Evolutionary conservation across 805 yeast species (phyloP), one percentile per base, ranked within the genome.

Genomic region (Ogataea thermomethanolica): DNA sequence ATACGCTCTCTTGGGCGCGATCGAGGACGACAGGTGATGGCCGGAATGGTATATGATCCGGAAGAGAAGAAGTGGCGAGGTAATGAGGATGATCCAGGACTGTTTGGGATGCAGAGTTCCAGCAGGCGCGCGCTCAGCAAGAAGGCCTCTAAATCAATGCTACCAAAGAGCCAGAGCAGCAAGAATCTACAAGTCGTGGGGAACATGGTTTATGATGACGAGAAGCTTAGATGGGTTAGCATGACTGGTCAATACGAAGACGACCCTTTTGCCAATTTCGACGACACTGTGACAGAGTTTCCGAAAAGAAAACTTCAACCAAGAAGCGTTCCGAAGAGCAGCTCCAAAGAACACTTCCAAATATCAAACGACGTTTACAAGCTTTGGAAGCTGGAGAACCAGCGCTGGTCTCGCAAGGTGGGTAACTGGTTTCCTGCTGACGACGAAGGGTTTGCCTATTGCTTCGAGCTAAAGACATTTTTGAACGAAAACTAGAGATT

Each of bases 121-220:
- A 74, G 76, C 1, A 57, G 64, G 9, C 56, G 71, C n/a, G 31
- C 31, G 35, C 70, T 70, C 10, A 29, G 25, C 5, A 49, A 49
- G 23, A 43, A 17, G 20, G 24, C 51, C 8, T 30, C 48, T 17
- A 45, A 17, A 17, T 17, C 20, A 17, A 17, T 17, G 20, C 5
- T 52, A 17, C 61, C 66, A 5, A 33, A 34, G 15, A 44, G 46
- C 25, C 40, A 44, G 48, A 48, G 48, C 39, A 40, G 26, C 29
- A 43, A 45, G 12, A 66, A 68, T n/a, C 51, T 59, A n/a, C 76
- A 73, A 39, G 55, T 66, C 13, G 69, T 72, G 6, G 74, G 74
- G 2, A 70, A 74, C 47, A 81, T 81, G 87, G 64, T 70, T 21
- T 81, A 76, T 54, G 85, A 80, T 54, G 69, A 74, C 8, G 74